These are phyloP conservation scores for Solanum clarkiae DNA, from an alignment of 257 asterid genomes.

Conservation along the genomic window DNA sequence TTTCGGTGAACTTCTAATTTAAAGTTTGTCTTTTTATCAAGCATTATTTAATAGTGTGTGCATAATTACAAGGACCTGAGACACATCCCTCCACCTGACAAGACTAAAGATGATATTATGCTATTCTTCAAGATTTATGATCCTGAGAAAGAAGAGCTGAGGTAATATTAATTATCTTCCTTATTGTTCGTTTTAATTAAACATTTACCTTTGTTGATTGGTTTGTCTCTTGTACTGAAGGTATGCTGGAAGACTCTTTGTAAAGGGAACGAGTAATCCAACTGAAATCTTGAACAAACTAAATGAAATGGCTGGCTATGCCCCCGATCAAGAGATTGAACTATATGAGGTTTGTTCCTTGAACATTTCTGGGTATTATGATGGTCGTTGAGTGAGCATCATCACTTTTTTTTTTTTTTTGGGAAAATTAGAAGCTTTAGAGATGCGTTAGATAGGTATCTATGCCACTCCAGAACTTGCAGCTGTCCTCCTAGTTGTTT, in stretches of 20 bases:
- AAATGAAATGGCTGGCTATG: constrained; percentile 84
- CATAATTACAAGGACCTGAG: constrained; percentile 40
- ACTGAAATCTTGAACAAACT: constrained; percentile 50
- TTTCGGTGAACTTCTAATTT: background rate
- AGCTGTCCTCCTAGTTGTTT: background rate
- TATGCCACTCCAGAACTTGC: background rate
- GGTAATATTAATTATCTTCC: constrained; percentile 26
- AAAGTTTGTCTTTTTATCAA: background rate
- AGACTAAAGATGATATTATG: constrained; percentile 18
- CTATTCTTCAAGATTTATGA: constrained; percentile 5
- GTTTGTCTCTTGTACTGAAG: constrained; percentile 20
- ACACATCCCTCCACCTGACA: constrained; percentile 63
- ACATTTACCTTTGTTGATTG: background rate
- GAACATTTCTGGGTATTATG: background rate
- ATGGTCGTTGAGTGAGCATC: background rate
- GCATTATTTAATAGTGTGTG: background rate
- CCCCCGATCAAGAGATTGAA: constrained; percentile 81
- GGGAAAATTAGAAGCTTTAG: background rate
- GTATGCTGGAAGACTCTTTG: constrained; percentile 74
- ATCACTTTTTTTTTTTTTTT: background rate
- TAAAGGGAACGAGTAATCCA: constrained; percentile 64
- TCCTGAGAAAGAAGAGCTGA: constrained; percentile 84
- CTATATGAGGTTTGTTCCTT: constrained; percentile 64
- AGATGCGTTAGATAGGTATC: background rate
- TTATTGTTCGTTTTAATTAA: constrained; percentile 7